Percentiles rank a stretch among this genome's conserved stretches.
These are phyloP conservation scores for Pythium periplocum DNA, from an alignment of 352 stramenopile species.

Conservation along the genomic window DNA sequence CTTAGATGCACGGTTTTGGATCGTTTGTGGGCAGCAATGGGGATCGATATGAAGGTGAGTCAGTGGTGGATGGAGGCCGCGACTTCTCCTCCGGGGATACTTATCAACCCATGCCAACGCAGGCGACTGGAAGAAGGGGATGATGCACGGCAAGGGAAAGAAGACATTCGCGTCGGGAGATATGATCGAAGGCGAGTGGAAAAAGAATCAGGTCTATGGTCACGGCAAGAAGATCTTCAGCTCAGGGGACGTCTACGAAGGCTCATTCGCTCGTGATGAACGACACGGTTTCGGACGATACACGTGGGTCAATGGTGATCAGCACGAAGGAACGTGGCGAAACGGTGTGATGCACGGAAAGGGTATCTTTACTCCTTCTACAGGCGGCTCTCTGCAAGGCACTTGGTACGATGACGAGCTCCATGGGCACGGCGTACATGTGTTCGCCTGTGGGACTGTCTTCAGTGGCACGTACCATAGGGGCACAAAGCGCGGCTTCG, in stretches of 20 bases:
- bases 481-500: constrained; percentile 44
- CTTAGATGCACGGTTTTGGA: constrained; percentile 68
- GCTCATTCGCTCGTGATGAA: constrained; percentile 53
- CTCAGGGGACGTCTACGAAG: constrained; percentile 67
- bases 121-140: constrained; percentile 73
- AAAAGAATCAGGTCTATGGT: constrained; percentile 53
- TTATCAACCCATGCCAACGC: background rate
- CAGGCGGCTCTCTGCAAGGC: constrained; percentile 34
- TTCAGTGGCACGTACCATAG: constrained; percentile 49
- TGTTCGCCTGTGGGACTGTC: constrained; percentile 47
- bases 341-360: constrained; percentile 60
- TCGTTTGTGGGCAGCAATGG: constrained; percentile 74
- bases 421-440: constrained; percentile 38
- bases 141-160: constrained; percentile 74
- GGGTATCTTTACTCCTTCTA: constrained; percentile 37
- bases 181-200: constrained; percentile 58
- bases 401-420: constrained; percentile 43
- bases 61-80: too few species aligned
- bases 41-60: constrained; percentile 67
- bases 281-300: constrained; percentile 65
- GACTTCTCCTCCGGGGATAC: too few species aligned
- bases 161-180: constrained; percentile 61
- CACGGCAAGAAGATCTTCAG: constrained; percentile 57
- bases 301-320: constrained; percentile 63
- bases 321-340: constrained; percentile 54